Conservation (phyloP, 1,139 yeast genomes). For the Magnusiomyces tetraspermus region DNA sequence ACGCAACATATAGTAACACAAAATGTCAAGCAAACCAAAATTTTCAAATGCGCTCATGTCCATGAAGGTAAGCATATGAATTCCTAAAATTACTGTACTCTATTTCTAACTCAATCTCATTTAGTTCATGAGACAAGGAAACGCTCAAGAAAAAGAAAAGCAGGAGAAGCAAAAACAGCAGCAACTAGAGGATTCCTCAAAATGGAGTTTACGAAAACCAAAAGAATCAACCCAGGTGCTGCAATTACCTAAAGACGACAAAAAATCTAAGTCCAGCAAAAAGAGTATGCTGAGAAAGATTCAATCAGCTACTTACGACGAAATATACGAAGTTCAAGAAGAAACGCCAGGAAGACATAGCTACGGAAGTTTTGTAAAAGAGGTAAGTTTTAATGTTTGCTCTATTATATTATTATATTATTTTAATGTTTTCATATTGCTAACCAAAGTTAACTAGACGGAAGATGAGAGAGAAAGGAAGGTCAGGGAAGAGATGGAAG, state of each 20-base stretch:
- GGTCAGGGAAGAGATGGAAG: neutral
- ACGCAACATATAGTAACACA: neutral
- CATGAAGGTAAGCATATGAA: constrained; percentile 7
- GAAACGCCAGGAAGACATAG: neutral
- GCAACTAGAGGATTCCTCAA: constrained; percentile 47
- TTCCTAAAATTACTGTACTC: too few relatives aligned
- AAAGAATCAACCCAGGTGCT: neutral
- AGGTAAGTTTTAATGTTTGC: neutral
- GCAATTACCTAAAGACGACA: neutral
- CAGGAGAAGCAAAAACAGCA: constrained; percentile 33
- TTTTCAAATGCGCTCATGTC: constrained; percentile 3
- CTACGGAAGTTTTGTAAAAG: neutral
- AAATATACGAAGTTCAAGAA: neutral
- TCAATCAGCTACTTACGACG: neutral
- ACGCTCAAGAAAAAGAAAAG: constrained; percentile 14
- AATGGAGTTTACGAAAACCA: constrained; percentile 43
- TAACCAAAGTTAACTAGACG: neutral
- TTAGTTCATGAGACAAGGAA: constrained; percentile 33
- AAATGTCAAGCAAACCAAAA: constrained; percentile 5
- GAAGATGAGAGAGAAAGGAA: neutral
- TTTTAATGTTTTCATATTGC: neutral
- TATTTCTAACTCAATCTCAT: too few relatives aligned
- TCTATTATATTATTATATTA: neutral
- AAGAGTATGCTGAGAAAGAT: constrained; percentile 4
- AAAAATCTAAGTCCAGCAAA: too few relatives aligned